Evolutionary conservation across 1,284 basidiomycete species (phyloP).

Genomic region (Earliella scabrosa): DNA sequence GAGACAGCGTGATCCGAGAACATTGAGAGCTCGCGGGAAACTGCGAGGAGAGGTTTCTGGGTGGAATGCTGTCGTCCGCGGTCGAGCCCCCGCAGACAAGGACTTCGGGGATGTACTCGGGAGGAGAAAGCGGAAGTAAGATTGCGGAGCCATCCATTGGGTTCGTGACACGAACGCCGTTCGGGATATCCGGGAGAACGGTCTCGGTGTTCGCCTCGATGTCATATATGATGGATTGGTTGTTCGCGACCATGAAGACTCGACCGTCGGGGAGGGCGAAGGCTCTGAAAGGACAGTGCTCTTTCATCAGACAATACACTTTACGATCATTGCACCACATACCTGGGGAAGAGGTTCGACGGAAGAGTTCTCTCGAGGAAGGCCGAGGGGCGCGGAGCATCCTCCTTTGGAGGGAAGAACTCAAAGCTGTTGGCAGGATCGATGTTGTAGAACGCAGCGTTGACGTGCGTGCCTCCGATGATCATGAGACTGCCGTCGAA

Average conservation of each 20-base stretch:
- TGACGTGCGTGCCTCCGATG: constrained; percentile 42
- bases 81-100: constrained; percentile 52
- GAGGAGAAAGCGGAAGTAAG: constrained; percentile 53
- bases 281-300: constrained; percentile 2
- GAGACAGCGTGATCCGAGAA: constrained; percentile 31
- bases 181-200: constrained; percentile 47
- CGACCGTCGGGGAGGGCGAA: constrained; percentile 41
- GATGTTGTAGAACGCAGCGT: constrained; percentile 42
- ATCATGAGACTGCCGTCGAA: constrained; percentile 47
- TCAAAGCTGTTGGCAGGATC: constrained; percentile 52
- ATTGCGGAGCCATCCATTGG: constrained; percentile 50
- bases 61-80: constrained; percentile 33
- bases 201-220: constrained; percentile 40
- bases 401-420: constrained; percentile 56
- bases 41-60: constrained; percentile 40
- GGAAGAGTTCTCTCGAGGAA: constrained; percentile 42
- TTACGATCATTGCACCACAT: constrained; percentile 4
- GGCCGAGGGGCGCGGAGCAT: constrained; percentile 44
- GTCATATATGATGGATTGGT: constrained; percentile 37
- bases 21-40: constrained; percentile 49
- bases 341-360: constrained; percentile 29
- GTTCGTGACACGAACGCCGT: constrained; percentile 46
- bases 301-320: background rate
- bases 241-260: constrained; percentile 47
- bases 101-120: constrained; percentile 50